These are phyloP conservation scores for Climacium dendroides DNA, from an alignment of 225 moss, liverwort and hornwort genomes.

Conservation along the genomic window DNA sequence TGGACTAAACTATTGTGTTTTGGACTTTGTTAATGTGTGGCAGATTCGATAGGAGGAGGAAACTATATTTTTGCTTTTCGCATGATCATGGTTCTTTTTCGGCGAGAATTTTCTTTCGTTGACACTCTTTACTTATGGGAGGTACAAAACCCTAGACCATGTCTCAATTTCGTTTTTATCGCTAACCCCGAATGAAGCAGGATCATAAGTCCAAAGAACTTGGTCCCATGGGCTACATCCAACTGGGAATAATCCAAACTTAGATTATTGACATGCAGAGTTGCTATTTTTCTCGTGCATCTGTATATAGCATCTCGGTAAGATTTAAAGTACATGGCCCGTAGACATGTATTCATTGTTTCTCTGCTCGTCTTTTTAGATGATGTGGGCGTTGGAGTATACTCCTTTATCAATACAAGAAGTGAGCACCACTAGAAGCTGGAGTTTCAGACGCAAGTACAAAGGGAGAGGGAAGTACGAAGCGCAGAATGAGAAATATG, in stretches of 20 bases:
- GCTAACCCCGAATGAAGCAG: not conserved
- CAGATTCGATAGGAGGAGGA: conserved; percentile 86
- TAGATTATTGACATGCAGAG: not conserved
- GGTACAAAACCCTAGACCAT: conserved; percentile 24
- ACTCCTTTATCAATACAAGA: conserved; percentile 41
- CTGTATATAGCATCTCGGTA: not conserved
- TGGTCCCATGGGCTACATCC: not conserved
- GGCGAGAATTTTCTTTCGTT: conserved; percentile 91
- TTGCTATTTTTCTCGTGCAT: not conserved
- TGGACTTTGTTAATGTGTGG: not conserved
- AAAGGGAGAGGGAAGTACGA: conserved; percentile 75
- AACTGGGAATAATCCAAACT: not conserved
- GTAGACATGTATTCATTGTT: not conserved
- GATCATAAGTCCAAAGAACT: not conserved
- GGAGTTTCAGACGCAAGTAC: conserved; percentile 36
- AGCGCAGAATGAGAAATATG: conserved; percentile 67
- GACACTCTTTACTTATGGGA: conserved; percentile 99
- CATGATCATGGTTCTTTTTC: conserved; percentile 95
- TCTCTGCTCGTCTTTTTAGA: conserved; percentile 23
- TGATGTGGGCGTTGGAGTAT: conserved; percentile 98
- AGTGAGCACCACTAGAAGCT: conserved; percentile 30
- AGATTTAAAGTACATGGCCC: not conserved
- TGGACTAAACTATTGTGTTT: not conserved
- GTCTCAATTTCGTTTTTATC: not conserved
- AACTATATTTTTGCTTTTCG: conserved; percentile 93